Evolutionary conservation across 176 grass and related monocot genomes (phyloP).

Genomic region (Aegilops sharonensis): DNA sequence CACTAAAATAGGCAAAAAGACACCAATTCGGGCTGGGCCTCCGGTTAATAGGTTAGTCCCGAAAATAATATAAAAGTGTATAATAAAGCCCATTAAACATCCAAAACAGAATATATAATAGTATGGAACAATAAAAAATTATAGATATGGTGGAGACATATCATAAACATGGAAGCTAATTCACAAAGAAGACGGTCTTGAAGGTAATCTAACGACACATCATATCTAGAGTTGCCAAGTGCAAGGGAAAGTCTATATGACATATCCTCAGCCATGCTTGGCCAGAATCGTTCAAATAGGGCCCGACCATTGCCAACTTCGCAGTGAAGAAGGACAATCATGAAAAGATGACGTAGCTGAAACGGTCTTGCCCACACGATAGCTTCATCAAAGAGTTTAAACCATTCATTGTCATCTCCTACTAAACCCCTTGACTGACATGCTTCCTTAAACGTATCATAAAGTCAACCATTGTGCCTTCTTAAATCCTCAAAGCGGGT

Average conservation of each 20-base stretch:
- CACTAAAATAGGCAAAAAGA: no score
- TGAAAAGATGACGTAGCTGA: neutral
- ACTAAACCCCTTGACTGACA: neutral
- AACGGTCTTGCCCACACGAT: neutral
- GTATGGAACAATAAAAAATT: no score
- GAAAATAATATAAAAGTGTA: no score
- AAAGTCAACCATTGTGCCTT: neutral
- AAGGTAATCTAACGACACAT: neutral
- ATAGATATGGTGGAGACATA: no score
- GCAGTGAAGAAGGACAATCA: neutral
- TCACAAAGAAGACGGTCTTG: neutral
- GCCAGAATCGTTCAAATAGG: neutral
- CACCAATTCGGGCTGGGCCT: no score
- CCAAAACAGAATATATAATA: no score
- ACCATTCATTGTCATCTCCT: neutral
- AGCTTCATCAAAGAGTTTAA: neutral
- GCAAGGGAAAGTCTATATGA: no score
- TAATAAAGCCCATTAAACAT: no score
- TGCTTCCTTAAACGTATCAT: neutral
- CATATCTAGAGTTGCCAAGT: neutral
- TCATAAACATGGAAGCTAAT: neutral
- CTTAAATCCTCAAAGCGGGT: neutral
- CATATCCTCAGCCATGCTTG: neutral
- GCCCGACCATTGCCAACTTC: neutral
- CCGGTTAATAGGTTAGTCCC: no score